phyloP scores from a whole-genome alignment of 1,284 basidiomycete genomes.

The Neolentinus lepideus region DNA sequence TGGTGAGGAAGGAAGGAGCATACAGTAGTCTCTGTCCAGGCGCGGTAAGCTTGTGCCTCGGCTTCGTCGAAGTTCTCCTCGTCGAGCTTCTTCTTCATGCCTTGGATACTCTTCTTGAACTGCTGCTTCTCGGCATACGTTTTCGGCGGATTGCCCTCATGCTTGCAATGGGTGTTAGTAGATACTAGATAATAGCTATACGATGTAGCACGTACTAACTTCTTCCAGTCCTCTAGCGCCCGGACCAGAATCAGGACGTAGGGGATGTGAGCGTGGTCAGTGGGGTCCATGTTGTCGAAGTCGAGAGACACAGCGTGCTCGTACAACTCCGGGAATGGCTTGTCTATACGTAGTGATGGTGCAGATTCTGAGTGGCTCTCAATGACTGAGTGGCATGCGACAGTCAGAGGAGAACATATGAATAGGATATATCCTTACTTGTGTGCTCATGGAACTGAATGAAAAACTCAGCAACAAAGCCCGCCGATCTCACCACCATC shows the following conservation, averaged over 20 bases:
- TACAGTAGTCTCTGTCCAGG: conserved; percentile 58
- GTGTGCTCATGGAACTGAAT: conserved; percentile 85
- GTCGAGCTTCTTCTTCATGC: conserved; percentile 66
- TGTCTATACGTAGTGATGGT: conserved; percentile 83
- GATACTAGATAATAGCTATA: neutral
- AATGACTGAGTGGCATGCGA: conserved; percentile 52
- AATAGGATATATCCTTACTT: conserved; percentile 38
- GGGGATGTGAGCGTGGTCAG: conserved; percentile 83
- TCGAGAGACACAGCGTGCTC: conserved; percentile 69
- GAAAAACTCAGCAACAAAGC: conserved; percentile 84
- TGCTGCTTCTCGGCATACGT: conserved; percentile 66
- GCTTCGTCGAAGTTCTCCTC: conserved; percentile 98
- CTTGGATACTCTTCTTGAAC: conserved; percentile 64
- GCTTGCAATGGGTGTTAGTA: conserved; percentile 29
- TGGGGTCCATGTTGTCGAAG: conserved; percentile 71
- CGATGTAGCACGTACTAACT: conserved; percentile 39
- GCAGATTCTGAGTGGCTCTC: conserved; percentile 87
- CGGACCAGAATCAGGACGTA: conserved; percentile 84
- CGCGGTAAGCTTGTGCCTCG: conserved; percentile 71
- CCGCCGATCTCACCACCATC: conserved; percentile 74
- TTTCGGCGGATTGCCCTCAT: conserved; percentile 57
- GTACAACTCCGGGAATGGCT: conserved; percentile 79
- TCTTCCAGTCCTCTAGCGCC: conserved; percentile 78
- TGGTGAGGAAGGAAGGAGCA: conserved; percentile 8
- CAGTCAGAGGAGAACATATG: neutral